Base-by-base conservation (phyloP, 345 rosid genomes). In the Lagerstroemia speciosa region DNA sequence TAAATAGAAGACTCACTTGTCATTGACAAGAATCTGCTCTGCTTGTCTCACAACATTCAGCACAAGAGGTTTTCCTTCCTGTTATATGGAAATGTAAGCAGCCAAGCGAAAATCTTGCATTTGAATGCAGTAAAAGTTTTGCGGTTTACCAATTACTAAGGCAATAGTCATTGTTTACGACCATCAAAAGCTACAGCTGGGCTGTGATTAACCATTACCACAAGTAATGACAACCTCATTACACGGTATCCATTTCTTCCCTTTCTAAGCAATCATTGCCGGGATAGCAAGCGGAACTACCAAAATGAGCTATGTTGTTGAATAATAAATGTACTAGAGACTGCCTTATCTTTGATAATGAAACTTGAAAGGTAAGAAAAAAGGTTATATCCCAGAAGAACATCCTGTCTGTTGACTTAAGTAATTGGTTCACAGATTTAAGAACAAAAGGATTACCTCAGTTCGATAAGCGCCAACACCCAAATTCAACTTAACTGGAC, bases 391-490 rank as follows among this genome's bases (percentile, higher is more conserved):
- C 46, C 46, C 14, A 16, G 46, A 41, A 41, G 46, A 14, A 14
- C 16, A 14, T 41, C 46, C 46, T 41, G 14, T 41, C 14, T 9
- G 46, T 41, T 41, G 46, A 41, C 46, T 9, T 4, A 48, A 16
- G 53, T n/a, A 48, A 5, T 48, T 41, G 53, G 8, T 48, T 48
- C 53, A 1, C 53, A 48, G 14, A 34, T 65, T 5, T 32, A 30
- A 41, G 32, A 24, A 46, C 19, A 64, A 3, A 58, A 11, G 46
- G 31, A 64, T 46, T 71, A 94, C 99, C 95, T 94, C 96, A 46
- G 97, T 94, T 72, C 99, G 87, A 72, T 94, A 94, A 57, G 99
- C 99, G 40, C 99, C 99, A 24, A 91, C 99, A 37, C 99, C 97
- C 77, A 94, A 76, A 80, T 91, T 93, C 67, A 93, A 72, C 86